phyloP scores from a whole-genome alignment of 2,329 filamentous ascomycete genomes.

The Trichoderma afroharzianum region DNA sequence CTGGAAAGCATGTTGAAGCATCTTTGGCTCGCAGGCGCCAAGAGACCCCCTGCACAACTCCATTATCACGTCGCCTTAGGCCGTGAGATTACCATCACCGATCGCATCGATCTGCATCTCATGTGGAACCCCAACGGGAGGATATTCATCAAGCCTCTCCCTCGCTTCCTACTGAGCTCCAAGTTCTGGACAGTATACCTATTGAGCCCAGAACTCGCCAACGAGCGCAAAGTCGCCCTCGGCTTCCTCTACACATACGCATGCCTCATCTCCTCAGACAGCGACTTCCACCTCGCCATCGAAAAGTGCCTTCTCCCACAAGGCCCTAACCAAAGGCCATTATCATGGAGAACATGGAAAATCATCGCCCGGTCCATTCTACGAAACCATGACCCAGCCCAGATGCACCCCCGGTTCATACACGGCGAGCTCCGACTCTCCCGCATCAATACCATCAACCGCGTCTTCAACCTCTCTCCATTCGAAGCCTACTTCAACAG shows the following conservation, averaged over 20 bases:
- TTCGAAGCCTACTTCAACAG: not conserved
- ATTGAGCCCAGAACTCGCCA: not conserved
- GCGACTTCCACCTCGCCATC: not conserved
- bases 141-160: constrained; percentile 2
- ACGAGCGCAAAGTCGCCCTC: not conserved
- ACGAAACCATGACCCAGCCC: not conserved
- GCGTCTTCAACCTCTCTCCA: not conserved
- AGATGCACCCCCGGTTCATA: not conserved
- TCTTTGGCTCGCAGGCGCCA: constrained; percentile 31
- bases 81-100: not conserved
- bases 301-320: not conserved
- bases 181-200: not conserved
- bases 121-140: not conserved
- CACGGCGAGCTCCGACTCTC: not conserved
- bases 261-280: not conserved
- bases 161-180: not conserved
- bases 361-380: not conserved
- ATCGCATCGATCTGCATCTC: not conserved
- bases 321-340: not conserved
- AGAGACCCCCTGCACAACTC: constrained; percentile 21
- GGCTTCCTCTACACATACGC: constrained; percentile 2
- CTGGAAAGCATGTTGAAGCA: constrained; percentile 14
- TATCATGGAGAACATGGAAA: not conserved
- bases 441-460: constrained; percentile 2
- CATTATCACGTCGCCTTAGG: not conserved